Evolutionary conservation across 352 stramenopile genomes (phyloP), one percentile per base, ranked within the genome.

Genomic region (Blastocystis sp.): DNA sequence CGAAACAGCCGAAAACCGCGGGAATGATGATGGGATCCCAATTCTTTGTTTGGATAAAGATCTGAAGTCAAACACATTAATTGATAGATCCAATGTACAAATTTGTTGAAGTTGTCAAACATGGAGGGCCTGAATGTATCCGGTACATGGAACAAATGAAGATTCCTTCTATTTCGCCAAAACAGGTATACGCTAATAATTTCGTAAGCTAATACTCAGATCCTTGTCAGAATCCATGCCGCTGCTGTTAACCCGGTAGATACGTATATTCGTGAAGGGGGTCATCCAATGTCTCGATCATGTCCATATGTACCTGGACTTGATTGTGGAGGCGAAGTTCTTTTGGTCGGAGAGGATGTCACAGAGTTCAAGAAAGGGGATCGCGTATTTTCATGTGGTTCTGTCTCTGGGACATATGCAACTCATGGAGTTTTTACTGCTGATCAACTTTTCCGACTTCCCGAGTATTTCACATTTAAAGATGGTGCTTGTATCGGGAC

Each of bases 241-340:
- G 78, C 78, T 4, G 78, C 60, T 58, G 78, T 89, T 13, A 89
- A 89, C 76, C 78, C 78, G 0, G 78, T 89, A 33, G 78, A 89
- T 56, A 89, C 78, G 22, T 89, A 89, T 64, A 89, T 89, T 24
- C 60, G 78, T 66, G 78, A 89, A 42, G 78, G 78, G 22, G 73
- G 78, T 58, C 78, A 89, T 44, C 19, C 53, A 17, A 30, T 48
- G 0, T 78, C 78, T 15, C 68, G 66, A 64, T 42, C 53, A 11
- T 89, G 78, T 59, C 78, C 78, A 0, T 89, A 89, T 78, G 76
- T 62, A 19, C 78, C 78, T 5, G 78, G 78, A 7, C 58, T 89
- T 30, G 78, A 89, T 64, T 89, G 78, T 24, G 58, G 53, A 1
- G 78, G 78, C 51, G 66, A 79, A 37, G 78, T 89, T 22, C 11